Conservation (phyloP, 169 alveolate species). For the Miamiensis avidus region DNA sequence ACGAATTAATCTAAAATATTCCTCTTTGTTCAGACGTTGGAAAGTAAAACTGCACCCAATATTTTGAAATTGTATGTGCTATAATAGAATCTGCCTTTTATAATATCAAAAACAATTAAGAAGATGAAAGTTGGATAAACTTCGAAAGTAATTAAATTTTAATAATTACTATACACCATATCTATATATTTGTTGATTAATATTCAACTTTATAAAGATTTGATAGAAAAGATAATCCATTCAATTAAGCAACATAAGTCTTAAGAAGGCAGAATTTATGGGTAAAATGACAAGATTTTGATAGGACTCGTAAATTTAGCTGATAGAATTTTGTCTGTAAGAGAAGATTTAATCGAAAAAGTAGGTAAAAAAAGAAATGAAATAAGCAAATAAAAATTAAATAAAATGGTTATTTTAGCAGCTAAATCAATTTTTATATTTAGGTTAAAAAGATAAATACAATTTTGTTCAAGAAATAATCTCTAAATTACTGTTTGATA, state of each 20-base stretch:
- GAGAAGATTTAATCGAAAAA: conserved; percentile 15
- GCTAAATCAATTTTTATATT: no score
- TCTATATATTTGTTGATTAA: no score
- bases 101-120: background rate
- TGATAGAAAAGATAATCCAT: conserved; percentile 2
- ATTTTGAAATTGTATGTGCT: conserved; percentile 55
- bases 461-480: conserved; percentile 49
- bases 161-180: no score
- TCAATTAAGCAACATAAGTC: conserved; percentile 48
- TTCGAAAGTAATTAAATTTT: background rate
- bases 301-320: conserved; percentile 57
- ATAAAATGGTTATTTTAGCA: background rate
- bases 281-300: conserved; percentile 58
- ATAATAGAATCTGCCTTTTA: conserved; percentile 43
- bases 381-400: conserved; percentile 8
- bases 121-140: background rate
- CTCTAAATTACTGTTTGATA: conserved; percentile 58
- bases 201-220: no score
- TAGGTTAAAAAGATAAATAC: background rate
- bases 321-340: conserved; percentile 36
- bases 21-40: conserved; percentile 41
- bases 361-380: background rate
- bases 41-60: conserved; percentile 54
- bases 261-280: conserved; percentile 53
- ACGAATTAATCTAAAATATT: conserved; percentile 33